Evolutionary conservation across 108 stramenopile genomes (phyloP).

Genomic region (Skeletonema marinoi): DNA sequence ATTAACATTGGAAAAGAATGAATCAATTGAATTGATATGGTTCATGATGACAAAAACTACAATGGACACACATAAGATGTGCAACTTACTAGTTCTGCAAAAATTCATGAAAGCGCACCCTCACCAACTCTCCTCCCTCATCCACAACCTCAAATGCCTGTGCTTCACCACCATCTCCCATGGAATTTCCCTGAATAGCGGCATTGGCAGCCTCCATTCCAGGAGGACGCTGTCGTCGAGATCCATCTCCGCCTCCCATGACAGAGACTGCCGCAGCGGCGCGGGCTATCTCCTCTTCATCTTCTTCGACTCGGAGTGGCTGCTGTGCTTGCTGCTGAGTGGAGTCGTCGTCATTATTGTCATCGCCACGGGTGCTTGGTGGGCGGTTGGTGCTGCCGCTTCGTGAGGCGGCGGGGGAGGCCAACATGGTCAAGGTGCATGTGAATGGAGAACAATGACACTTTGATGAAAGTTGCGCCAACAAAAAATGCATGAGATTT

Average conservation of each 20-base stretch:
- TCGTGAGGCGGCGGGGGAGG: not conserved
- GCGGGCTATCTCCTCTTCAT: not conserved
- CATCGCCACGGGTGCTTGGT: not conserved
- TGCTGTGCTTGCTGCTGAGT: not conserved
- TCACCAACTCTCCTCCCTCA: conserved; percentile 81
- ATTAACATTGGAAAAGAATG: not conserved
- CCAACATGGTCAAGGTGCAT: not conserved
- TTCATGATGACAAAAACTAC: not conserved
- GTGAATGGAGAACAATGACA: not conserved
- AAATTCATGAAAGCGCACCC: conserved; percentile 72
- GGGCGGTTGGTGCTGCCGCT: not conserved
- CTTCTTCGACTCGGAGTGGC: not conserved
- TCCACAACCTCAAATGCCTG: conserved; percentile 60
- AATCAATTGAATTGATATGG: not conserved
- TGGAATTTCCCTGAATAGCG: conserved; percentile 73
- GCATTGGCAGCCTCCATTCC: conserved; percentile 53
- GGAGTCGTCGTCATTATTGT: not conserved
- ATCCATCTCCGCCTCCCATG: not conserved
- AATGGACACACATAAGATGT: not conserved
- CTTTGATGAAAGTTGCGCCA: no score
- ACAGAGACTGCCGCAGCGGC: not conserved
- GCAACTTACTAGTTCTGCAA: conserved; percentile 65
- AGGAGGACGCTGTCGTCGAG: conserved; percentile 5
- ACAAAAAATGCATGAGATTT: no score
- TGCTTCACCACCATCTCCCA: conserved; percentile 38